Percentiles rank a stretch among this genome's conserved stretches.
Evolutionary conservation across 371 early-diverging fungal genomes (phyloP).

Genomic region (Mucor indicus): DNA sequence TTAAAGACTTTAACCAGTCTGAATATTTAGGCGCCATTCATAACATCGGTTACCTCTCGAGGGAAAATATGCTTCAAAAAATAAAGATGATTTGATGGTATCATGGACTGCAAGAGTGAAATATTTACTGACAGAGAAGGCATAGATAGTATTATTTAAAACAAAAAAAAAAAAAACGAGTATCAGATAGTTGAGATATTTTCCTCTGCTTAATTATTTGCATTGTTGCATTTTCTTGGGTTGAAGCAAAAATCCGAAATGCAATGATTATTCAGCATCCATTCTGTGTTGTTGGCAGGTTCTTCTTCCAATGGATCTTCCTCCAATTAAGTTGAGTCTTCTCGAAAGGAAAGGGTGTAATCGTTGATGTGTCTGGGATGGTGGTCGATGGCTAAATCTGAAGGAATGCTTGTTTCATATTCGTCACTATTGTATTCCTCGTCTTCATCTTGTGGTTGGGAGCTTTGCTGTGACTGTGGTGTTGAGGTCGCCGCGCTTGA

Average conservation of each 20-base stretch:
- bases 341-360: slow-evolving; percentile 1
- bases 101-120: slow-evolving; percentile 6
- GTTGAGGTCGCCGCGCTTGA: background rate
- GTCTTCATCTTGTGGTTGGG: slow-evolving; percentile 4
- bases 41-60: slow-evolving; percentile 5
- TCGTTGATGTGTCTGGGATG: background rate
- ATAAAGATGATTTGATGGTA: slow-evolving; percentile 8
- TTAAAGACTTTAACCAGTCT: slow-evolving; percentile 6
- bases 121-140: slow-evolving; percentile 15
- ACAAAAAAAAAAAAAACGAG: slow-evolving; percentile 14
- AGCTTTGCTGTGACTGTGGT: background rate
- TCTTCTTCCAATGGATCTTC: background rate
- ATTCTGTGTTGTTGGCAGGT: background rate
- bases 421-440: slow-evolving; percentile 7
- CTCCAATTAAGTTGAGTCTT: background rate
- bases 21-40: slow-evolving; percentile 11
- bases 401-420: slow-evolving; percentile 4
- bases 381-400: slow-evolving; percentile 1
- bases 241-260: slow-evolving; percentile 7
- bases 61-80: slow-evolving; percentile 5
- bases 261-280: slow-evolving; percentile 1
- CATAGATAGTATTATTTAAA: slow-evolving; percentile 9
- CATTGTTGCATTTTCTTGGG: background rate
- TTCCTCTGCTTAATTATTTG: background rate
- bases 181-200: slow-evolving; percentile 7